These are phyloP conservation scores for Annulohypoxylon moriforme DNA, from an alignment of 495 filamentous ascomycete species.

Conservation along the genomic window DNA sequence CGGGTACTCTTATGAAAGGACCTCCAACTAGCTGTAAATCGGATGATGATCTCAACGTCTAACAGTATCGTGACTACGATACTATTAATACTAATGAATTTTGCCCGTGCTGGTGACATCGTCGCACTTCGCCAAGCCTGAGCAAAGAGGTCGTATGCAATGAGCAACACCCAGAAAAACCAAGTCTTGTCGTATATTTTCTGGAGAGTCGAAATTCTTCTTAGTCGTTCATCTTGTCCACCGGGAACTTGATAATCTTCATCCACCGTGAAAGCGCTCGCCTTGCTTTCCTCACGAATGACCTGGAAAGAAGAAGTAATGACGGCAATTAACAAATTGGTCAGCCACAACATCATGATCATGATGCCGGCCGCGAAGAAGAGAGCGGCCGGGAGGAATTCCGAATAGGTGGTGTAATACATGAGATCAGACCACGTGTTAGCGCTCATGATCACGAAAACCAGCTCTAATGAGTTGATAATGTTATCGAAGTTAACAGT, in stretches of 20 bases:
- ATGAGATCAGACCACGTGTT: constrained; percentile 96
- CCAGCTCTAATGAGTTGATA: constrained; percentile 85
- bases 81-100: constrained; percentile 72
- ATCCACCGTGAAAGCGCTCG: constrained; percentile 88
- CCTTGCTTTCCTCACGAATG: constrained; percentile 94
- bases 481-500: constrained; percentile 98
- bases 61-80: constrained; percentile 82
- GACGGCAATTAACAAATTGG: constrained; percentile 95
- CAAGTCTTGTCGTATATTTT: constrained; percentile 75
- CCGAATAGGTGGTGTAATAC: constrained; percentile 90
- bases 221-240: constrained; percentile 60
- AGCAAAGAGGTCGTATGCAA: constrained; percentile 78
- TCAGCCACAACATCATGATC: constrained; percentile 95
- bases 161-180: constrained; percentile 84
- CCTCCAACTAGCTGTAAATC: constrained; percentile 82
- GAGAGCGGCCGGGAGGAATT: constrained; percentile 85
- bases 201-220: constrained; percentile 68
- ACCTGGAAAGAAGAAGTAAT: constrained; percentile 99
- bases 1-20: constrained; percentile 75
- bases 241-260: constrained; percentile 60
- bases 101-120: constrained; percentile 69
- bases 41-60: constrained; percentile 81
- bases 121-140: constrained; percentile 79
- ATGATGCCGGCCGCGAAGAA: constrained; percentile 90
- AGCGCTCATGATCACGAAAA: constrained; percentile 98